Evolutionary conservation across 805 yeast species (phyloP), one percentile per base, ranked within the genome.

Genomic region (Myxozyma mucilagina): DNA sequence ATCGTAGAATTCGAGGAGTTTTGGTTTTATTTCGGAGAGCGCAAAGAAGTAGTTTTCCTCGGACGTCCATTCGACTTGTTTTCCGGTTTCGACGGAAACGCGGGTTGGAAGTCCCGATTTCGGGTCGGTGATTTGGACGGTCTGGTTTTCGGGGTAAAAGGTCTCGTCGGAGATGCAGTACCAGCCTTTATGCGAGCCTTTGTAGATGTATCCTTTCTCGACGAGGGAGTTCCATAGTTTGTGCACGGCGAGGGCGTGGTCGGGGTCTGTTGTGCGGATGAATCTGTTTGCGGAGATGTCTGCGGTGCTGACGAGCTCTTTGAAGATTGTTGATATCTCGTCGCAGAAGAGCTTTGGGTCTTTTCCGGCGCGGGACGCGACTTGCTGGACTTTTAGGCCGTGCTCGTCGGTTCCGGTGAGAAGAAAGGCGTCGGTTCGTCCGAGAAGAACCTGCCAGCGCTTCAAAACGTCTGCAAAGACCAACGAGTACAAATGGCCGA

Each of bases 361-460:
- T n/a, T 73, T 71, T 0, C 79, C 79, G 6, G 78, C 80, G 59
- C 77, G 78, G 35, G 76, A 78, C 0, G 97, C 96, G 0, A 96
- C 97, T n/a, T 82, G 79, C 68, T 90, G 96, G 35, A 93, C 93
- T 76, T 94, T 94, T 57, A 91, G 75, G 0, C 99, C 99, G 73
- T 94, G 99, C 74, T 94, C 99, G 73, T 94, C 99, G 0, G 97
- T 92, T 0, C 99, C 99, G 0, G 98, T 94, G 6, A 89, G 82
- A 70, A 92, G 81, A 61, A 76, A 81, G 0, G 85, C 74, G 0
- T 82, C 74, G 3, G n/a, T n/a, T n/a, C 75, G 71, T 1, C 80
- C 74, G 9, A 74, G 72, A 38, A 87, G 74, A 16, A 69, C 68
- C 41, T 82, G 82, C 96, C 96, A 93, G 65, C 97, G 78, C 63